Evolutionary conservation across 2,329 filamentous ascomycete genomes (phyloP), one percentile per base, ranked within the genome.

Genomic region (Ustilaginoidea virens): DNA sequence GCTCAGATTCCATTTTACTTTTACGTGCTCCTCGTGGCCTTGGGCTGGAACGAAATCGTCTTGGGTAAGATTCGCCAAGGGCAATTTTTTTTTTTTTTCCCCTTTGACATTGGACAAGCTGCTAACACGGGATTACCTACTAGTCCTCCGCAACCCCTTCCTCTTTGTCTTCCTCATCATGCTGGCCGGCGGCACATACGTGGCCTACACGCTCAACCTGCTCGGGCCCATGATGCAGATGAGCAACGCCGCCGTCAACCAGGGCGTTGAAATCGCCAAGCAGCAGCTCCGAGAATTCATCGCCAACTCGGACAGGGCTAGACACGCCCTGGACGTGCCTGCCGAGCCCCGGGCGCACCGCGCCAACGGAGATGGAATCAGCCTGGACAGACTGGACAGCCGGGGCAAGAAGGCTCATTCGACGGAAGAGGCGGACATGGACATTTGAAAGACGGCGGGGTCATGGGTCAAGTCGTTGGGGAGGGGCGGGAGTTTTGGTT

Each of bases 31-130:
- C 63, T 98, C 32, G 60, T 98, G 39, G 81, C 83, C 14, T 64
- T 98, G 27, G 90, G 90, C n/a, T 98, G 90, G 90, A 98, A 98
- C 55, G 90, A 98, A 56, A 86, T 98, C 38, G 62, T 92, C 40
- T 81, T 86, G 46, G 83, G 86, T 92, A 66, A 66, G 80, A 30
- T 8, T 20, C 5, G 12, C 6, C 14, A 23, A 4, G 6, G 32
- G 44, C 14, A 9, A 16, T n/a, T 9, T 20, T 17, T 27, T 7
- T 17, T 10, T 17, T 8, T 12, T 28, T 21, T 15, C 17, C n/a
- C n/a, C n/a, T n/a, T n/a, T n/a, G n/a, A n/a, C n/a, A n/a, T n/a
- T n/a, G n/a, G n/a, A n/a, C n/a, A n/a, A n/a, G n/a, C n/a, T n/a
- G n/a, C n/a, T n/a, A n/a, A n/a, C n/a, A n/a, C n/a, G n/a, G n/a